Percentiles rank a stretch among this genome's conserved stretches.
Conservation (phyloP, 2,329 filamentous ascomycete species). For the Emericellopsis atlantica region DNA sequence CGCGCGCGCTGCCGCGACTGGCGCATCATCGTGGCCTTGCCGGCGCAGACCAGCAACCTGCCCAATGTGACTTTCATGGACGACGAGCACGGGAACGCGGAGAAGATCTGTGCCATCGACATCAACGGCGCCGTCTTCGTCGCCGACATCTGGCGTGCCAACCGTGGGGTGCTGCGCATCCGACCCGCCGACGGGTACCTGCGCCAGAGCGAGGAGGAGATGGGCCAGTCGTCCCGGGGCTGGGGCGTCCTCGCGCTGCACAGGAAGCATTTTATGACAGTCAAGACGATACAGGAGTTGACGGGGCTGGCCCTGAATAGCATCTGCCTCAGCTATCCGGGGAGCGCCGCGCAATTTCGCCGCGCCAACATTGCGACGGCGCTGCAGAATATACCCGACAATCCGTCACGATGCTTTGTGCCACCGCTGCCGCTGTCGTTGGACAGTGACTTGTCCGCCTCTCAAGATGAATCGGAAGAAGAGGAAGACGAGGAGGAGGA, state of each 20-base stretch:
- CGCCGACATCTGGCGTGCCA: conserved; percentile 36
- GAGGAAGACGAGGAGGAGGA: conserved; percentile 8
- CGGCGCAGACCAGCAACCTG: conserved; percentile 28
- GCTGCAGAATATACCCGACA: conserved; percentile 14
- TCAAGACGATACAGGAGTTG: neutral
- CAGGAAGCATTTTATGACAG: neutral
- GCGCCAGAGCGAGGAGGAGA: neutral
- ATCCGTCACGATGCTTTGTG: conserved; percentile 10
- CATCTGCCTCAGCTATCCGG: neutral
- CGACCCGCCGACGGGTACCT: conserved; percentile 6
- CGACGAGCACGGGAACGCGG: conserved; percentile 30
- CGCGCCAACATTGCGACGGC: conserved; percentile 10
- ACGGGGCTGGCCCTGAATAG: conserved; percentile 10
- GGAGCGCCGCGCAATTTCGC: too few relatives aligned
- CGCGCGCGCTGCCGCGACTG: conserved; percentile 31
- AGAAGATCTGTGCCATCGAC: conserved; percentile 37
- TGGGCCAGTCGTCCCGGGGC: neutral
- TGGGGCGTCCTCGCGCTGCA: conserved; percentile 16
- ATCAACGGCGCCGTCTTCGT: conserved; percentile 35
- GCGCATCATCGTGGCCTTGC: conserved; percentile 33
- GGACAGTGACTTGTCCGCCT: neutral
- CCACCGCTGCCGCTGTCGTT: neutral
- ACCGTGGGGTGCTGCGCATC: conserved; percentile 13
- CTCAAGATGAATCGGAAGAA: neutral
- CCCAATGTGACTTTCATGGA: conserved; percentile 40